A percentile compares a stretch with the other conserved stretches of the same genome.
phyloP scores from a whole-genome alignment of 306 rosid genomes.

The Arachis stenosperma region DNA sequence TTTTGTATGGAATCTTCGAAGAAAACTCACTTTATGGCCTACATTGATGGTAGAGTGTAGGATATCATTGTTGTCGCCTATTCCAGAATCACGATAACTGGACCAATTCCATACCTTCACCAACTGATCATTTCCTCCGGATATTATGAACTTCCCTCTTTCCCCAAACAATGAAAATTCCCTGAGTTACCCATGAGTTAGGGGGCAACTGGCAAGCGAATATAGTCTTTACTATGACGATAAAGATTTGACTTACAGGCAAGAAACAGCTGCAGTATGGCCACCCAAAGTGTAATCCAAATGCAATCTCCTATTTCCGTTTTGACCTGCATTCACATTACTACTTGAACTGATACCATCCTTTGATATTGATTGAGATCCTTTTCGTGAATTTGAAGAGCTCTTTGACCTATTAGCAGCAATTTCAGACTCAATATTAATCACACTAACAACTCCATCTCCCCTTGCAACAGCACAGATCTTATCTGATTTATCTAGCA shows the following conservation, averaged over 20 bases:
- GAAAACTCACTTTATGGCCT: constrained; percentile 66
- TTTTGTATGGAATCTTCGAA: constrained; percentile 13
- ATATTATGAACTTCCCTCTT: constrained; percentile 79
- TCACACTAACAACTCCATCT: constrained; percentile 74
- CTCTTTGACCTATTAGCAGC: constrained; percentile 51
- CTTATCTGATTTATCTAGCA: constrained; percentile 71
- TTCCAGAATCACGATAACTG: constrained; percentile 44
- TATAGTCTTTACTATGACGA: constrained; percentile 28
- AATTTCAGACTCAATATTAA: constrained; percentile 70
- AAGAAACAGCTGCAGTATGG: constrained; percentile 80
- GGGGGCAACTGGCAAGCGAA: constrained; percentile 24
- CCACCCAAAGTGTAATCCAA: constrained; percentile 84
- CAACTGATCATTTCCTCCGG: constrained; percentile 84
- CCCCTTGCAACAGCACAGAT: constrained; percentile 88
- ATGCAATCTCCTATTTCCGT: constrained; percentile 59
- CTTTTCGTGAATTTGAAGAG: constrained; percentile 58
- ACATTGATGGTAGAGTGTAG: constrained; percentile 56
- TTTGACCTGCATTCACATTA: constrained; percentile 49
- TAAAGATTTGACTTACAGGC: constrained; percentile 62
- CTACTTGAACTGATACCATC: constrained; percentile 39
- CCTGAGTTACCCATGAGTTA: constrained; percentile 61
- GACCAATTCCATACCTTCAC: constrained; percentile 93
- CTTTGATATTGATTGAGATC: constrained; percentile 62
- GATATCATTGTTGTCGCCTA: constrained; percentile 39
- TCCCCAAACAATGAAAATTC: constrained; percentile 81